Conservation (phyloP, 176 grass and related monocot genomes). For the Thinopyrum elongatum region DNA sequence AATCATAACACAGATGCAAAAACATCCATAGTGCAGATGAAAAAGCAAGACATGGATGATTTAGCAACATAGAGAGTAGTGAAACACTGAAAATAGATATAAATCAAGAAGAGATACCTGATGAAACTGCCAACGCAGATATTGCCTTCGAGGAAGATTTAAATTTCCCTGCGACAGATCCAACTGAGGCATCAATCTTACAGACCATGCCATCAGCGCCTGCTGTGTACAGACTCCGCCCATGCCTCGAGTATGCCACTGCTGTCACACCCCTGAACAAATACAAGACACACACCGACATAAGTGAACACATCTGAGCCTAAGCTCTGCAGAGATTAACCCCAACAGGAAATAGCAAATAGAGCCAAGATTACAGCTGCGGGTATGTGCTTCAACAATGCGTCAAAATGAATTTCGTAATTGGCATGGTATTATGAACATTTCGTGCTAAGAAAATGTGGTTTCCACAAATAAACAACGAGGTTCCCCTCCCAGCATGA, state of each 20-base stretch:
- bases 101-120: slow-evolving; percentile 53
- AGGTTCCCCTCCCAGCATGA: background rate
- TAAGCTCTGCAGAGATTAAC: slow-evolving; percentile 16
- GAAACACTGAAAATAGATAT: background rate
- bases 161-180: slow-evolving; percentile 55
- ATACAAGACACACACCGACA: background rate
- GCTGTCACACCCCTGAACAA: slow-evolving; percentile 74
- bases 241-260: slow-evolving; percentile 59
- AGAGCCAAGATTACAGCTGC: slow-evolving; percentile 22
- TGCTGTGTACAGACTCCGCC: slow-evolving; percentile 57
- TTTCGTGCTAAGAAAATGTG: background rate
- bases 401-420: background rate
- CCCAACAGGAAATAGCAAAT: background rate
- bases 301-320: slow-evolving; percentile 20
- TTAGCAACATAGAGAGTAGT: background rate
- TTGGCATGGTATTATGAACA: background rate
- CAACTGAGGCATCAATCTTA: slow-evolving; percentile 64
- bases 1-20: background rate
- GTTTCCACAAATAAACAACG: slow-evolving; percentile 5
- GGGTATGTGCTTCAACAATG: background rate
- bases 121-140: slow-evolving; percentile 75
- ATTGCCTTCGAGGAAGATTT: slow-evolving; percentile 76
- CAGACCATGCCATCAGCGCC: slow-evolving; percentile 95
- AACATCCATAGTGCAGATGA: background rate
- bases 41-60: background rate